phyloP scores from a whole-genome alignment of 805 yeast genomes.

The Candida wancherniae region DNA sequence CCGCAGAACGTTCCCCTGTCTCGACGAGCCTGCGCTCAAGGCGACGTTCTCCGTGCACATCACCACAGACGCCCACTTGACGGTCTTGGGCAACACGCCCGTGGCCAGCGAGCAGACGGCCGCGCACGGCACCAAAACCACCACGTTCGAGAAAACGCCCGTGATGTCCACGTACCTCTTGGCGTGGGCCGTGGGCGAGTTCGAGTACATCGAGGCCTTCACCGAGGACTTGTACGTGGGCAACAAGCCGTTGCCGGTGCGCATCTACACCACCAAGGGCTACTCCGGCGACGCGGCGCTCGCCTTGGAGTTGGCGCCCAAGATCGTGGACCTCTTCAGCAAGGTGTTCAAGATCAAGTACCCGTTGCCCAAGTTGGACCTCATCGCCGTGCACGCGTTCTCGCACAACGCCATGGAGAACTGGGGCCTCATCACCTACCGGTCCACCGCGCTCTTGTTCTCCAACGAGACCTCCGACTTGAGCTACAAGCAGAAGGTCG shows the following conservation, averaged over 20 bases:
- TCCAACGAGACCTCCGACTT: slow-evolving; percentile 44
- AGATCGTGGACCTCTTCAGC: slow-evolving; percentile 47
- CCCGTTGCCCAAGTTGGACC: slow-evolving; percentile 78
- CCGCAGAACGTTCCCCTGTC: slow-evolving; percentile 53
- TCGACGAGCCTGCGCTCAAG: slow-evolving; percentile 53
- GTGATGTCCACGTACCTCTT: slow-evolving; percentile 52
- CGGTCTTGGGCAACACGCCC: slow-evolving; percentile 50
- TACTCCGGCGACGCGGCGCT: slow-evolving; percentile 42
- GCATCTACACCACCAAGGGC: slow-evolving; percentile 51
- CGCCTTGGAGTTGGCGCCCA: slow-evolving; percentile 45
- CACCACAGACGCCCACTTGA: slow-evolving; percentile 27
- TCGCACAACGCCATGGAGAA: slow-evolving; percentile 90
- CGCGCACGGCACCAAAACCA: slow-evolving; percentile 18
- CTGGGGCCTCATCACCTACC: slow-evolving; percentile 74
- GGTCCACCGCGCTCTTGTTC: slow-evolving; percentile 49
- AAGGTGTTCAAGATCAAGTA: slow-evolving; percentile 48
- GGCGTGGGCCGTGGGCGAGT: slow-evolving; percentile 58
- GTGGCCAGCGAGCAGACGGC: slow-evolving; percentile 16
- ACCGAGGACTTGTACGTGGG: slow-evolving; percentile 35
- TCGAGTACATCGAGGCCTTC: slow-evolving; percentile 47
- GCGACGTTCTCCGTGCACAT: slow-evolving; percentile 50
- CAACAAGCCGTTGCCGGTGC: slow-evolving; percentile 42
- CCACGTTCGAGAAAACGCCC: slow-evolving; percentile 45
- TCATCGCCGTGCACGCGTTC: slow-evolving; percentile 73
- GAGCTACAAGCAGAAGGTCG: slow-evolving; percentile 61